A percentile compares a stretch with the other conserved stretches of the same genome.
Evolutionary conservation across 2,329 filamentous ascomycete species (phyloP).

Genomic region (Plectosphaerella sp.): DNA sequence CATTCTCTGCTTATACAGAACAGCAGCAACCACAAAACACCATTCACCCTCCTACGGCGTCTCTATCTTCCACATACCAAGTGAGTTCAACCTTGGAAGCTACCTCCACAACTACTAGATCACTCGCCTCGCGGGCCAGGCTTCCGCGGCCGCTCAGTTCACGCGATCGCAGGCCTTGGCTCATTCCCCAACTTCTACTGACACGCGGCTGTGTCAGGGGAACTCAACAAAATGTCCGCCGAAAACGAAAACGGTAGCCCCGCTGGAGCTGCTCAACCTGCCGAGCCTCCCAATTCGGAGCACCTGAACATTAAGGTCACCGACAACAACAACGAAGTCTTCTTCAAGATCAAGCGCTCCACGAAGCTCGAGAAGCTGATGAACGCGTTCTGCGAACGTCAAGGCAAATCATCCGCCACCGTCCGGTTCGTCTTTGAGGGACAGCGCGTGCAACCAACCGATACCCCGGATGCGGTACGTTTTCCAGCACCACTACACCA

Average conservation of each 20-base stretch:
- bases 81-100: no score
- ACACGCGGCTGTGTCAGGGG: no score
- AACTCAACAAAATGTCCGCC: slow-evolving; percentile 38
- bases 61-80: no score
- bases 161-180: no score
- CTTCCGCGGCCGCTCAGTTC: no score
- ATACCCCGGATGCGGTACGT: slow-evolving; percentile 89
- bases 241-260: slow-evolving; percentile 48
- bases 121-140: no score
- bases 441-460: slow-evolving; percentile 80
- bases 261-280: slow-evolving; percentile 20
- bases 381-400: slow-evolving; percentile 94
- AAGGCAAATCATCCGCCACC: slow-evolving; percentile 79
- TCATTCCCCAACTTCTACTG: no score
- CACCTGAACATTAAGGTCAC: slow-evolving; percentile 99
- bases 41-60: no score
- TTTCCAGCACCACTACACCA: neutral
- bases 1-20: no score
- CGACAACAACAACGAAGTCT: slow-evolving; percentile 98
- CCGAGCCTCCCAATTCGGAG: slow-evolving; percentile 53
- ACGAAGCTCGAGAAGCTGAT: slow-evolving; percentile 97
- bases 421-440: slow-evolving; percentile 97
- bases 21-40: no score
- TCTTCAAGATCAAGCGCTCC: slow-evolving; percentile 99
- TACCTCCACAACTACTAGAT: no score